Base-by-base conservation (phyloP, 768 basidiomycete genomes). In the Tephrocybe sp. region DNA sequence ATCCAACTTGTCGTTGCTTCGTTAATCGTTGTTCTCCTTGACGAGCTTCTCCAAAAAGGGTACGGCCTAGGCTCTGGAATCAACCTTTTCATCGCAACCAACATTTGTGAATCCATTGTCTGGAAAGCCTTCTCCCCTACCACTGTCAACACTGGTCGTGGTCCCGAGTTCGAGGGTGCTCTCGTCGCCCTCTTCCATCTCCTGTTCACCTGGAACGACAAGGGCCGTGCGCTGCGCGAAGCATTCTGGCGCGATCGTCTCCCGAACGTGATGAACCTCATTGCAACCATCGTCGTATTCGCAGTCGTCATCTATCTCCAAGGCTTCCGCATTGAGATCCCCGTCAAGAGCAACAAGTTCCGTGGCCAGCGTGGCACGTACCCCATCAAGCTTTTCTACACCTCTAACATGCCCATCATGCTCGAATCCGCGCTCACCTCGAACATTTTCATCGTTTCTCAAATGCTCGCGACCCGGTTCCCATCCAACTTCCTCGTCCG, bases 111-210 rank as follows among this genome's bases (percentile, higher is more conserved):
- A 70, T 92, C 89, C 56, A 98, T 99, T 74, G 85, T 98, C 66
- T 99, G 96, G 96, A 99, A 99, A 66, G 97, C 96, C 1, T 98
- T 99, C 74, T 95, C 92, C 1, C 97, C 97, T 9, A 98, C 93
- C 17, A 98, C 97, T 40, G 72, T 98, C 72, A 98, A 98, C 81
- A 98, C 94, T 26, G 97, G 96, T 34, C 90, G 96, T 56, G 96
- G 96, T 2, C 90, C 95, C 46, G 97, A 99, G 68, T 99, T 98
- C 59, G 96, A 98, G 64, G 97, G 97, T 54, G 97, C 96, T 33
- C 76, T 98, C 59, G 89, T 98, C 59, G 87, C 95, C 1, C 80
- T 98, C 49, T 97, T 98, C 91, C 97, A 98, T 66, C 82, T 98
- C 46, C 73, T 98, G 52, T 97, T 99, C 76, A 98, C 95, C 9